A percentile compares a stretch with the other conserved stretches of the same genome.
Evolutionary conservation across 352 stramenopile genomes (phyloP).

Genomic region (Globisporangium abappressorium): DNA sequence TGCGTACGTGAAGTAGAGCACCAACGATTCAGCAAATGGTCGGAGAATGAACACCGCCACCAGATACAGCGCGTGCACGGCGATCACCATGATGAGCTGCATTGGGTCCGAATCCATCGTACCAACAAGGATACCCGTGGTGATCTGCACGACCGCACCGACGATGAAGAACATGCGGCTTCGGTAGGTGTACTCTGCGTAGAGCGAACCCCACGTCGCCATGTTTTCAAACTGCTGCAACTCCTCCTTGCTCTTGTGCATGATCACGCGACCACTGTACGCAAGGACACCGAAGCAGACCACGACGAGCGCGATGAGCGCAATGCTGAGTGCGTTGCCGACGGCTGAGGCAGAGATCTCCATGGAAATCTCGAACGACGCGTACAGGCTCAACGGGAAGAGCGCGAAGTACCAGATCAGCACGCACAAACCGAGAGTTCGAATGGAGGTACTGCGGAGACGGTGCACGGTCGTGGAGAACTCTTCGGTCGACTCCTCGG

Average conservation of each 20-base stretch:
- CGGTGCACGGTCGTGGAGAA: constrained; percentile 42
- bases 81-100: constrained; percentile 56
- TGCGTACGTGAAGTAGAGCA: constrained; percentile 46
- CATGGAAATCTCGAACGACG: constrained; percentile 71
- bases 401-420: constrained; percentile 64
- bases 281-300: constrained; percentile 47
- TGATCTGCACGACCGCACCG: constrained; percentile 49
- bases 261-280: constrained; percentile 50
- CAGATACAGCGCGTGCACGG: constrained; percentile 50
- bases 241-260: constrained; percentile 50
- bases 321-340: constrained; percentile 36
- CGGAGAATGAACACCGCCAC: constrained; percentile 41
- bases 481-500: constrained; percentile 38
- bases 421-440: constrained; percentile 51
- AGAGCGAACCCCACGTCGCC: constrained; percentile 60
- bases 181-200: constrained; percentile 57
- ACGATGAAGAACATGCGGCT: constrained; percentile 69
- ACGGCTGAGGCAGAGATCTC: constrained; percentile 39
- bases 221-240: constrained; percentile 57
- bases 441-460: constrained; percentile 57
- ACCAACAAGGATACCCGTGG: constrained; percentile 51
- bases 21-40: constrained; percentile 35
- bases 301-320: constrained; percentile 43
- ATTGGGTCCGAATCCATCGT: constrained; percentile 50
- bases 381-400: constrained; percentile 59